These are phyloP conservation scores for Aurinia saxatilis DNA, from an alignment of 345 rosid genomes.

Conservation along the genomic window DNA sequence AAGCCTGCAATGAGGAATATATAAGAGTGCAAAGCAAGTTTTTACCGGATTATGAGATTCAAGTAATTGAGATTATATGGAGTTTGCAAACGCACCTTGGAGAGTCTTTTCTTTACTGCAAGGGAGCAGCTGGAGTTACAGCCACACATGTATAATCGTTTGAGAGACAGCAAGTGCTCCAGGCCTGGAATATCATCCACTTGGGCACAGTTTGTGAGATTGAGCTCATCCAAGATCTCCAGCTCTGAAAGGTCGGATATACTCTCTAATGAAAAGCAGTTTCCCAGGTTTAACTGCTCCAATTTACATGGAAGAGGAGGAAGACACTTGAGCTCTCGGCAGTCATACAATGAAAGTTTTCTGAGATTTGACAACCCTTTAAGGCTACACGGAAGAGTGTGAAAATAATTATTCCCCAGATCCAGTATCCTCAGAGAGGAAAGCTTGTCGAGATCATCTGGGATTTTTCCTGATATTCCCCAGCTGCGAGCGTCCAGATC, in stretches of 20 bases:
- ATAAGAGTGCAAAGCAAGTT: neutral
- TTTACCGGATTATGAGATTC: neutral
- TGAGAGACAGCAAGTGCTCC: neutral
- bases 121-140: no score
- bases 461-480: conserved; percentile 17
- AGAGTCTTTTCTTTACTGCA: conserved; percentile 15
- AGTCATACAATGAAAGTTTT: conserved; percentile 19
- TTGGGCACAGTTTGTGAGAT: conserved; percentile 18
- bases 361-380: no score
- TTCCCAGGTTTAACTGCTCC: conserved; percentile 17
- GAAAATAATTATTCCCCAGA: conserved; percentile 19
- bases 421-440: neutral
- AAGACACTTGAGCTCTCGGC: conserved; percentile 26
- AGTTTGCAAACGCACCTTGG: neutral
- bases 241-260: conserved; percentile 12
- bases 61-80: neutral
- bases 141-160: conserved; percentile 14
- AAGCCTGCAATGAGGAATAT: conserved; percentile 29
- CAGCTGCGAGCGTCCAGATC: conserved; percentile 29
- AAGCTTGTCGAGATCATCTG: no score
- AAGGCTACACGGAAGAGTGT: no score
- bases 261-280: conserved; percentile 23
- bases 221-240: neutral
- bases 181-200: conserved; percentile 21
- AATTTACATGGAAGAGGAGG: conserved; percentile 18